Evolutionary conservation across 306 rosid species (phyloP).

Genomic region (Cucumis sativus): DNA sequence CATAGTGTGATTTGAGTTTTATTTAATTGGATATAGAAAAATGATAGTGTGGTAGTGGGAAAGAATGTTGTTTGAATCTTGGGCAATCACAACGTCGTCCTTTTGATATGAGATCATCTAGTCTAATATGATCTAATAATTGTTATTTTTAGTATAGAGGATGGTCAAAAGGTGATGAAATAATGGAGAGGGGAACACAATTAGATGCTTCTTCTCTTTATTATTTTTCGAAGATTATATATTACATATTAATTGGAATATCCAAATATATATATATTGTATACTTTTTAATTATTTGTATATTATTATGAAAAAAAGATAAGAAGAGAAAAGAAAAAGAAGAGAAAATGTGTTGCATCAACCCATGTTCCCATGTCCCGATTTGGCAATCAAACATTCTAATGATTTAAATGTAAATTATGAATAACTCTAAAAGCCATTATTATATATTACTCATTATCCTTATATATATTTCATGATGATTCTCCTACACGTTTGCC

Average conservation of each 20-base stretch:
- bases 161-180: background rate
- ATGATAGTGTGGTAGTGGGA: background rate
- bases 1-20: background rate
- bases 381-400: constrained; percentile 5
- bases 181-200: background rate
- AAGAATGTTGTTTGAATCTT: background rate
- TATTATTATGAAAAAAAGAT: too few relatives aligned
- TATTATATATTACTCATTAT: background rate
- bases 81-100: background rate
- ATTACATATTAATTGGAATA: too few relatives aligned
- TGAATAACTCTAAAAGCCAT: background rate
- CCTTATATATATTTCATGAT: background rate
- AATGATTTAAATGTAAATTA: background rate
- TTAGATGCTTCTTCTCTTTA: background rate
- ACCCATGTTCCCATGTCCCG: constrained; percentile 4
- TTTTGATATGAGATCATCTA: background rate
- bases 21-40: background rate
- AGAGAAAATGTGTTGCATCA: background rate
- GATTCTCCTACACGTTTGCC: background rate
- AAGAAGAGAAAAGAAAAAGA: background rate
- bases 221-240: background rate
- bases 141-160: background rate
- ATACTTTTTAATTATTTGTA: background rate
- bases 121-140: background rate
- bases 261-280: background rate